These are phyloP conservation scores for Fusarium sp. DNA, from an alignment of 2,329 filamentous ascomycete genomes.

Conservation along the genomic window DNA sequence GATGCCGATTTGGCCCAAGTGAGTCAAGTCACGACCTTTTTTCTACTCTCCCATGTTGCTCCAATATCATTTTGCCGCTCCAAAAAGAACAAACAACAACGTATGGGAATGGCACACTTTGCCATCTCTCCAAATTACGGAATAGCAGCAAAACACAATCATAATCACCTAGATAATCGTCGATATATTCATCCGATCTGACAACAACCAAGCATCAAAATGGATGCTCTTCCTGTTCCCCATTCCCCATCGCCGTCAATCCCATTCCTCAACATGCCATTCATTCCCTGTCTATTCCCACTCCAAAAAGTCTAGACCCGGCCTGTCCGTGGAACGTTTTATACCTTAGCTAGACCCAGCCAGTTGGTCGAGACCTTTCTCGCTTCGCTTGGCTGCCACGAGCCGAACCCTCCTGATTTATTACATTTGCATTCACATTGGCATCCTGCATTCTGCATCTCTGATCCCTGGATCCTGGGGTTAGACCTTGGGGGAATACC, in stretches of 20 bases:
- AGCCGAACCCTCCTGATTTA: constrained; percentile 31
- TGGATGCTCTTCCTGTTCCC: background rate
- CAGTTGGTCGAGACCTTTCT: constrained; percentile 37
- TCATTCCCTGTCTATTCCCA: constrained; percentile 34
- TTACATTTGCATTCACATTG: constrained; percentile 27
- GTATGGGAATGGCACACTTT: constrained; percentile 2
- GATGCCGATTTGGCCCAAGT: constrained; percentile 45
- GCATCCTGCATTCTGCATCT: constrained; percentile 29
- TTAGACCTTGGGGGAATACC: background rate
- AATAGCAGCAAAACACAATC: constrained; percentile 10
- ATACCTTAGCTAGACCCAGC: constrained; percentile 23
- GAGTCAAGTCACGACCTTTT: constrained; percentile 11
- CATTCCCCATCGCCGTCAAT: background rate
- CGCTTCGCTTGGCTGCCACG: constrained; percentile 21
- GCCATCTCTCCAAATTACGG: constrained; percentile 7
- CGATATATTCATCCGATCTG: background rate
- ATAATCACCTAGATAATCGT: background rate
- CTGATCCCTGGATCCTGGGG: constrained; percentile 11
- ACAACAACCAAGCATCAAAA: background rate
- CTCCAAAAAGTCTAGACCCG: constrained; percentile 25
- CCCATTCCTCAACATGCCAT: background rate
- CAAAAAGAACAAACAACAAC: background rate
- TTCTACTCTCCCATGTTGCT: background rate
- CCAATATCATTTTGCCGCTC: background rate
- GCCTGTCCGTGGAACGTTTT: constrained; percentile 33